Evolutionary conservation across 345 rosid genomes (phyloP).

Genomic region (Stellera chamaejasme): DNA sequence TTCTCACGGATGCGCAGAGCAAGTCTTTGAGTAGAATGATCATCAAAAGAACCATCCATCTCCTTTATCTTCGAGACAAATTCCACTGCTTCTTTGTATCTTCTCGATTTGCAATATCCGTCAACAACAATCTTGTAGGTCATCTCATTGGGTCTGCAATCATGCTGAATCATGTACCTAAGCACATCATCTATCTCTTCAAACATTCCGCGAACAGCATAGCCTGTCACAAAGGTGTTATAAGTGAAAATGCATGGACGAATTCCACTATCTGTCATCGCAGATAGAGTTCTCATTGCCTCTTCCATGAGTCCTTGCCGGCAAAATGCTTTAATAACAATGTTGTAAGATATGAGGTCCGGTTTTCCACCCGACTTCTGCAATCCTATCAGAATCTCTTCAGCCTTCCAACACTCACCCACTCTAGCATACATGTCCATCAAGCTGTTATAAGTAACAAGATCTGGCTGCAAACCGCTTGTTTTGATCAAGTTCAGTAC

Average conservation of each 20-base stretch:
- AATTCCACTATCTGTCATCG: slow-evolving; percentile 62
- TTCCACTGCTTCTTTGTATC: slow-evolving; percentile 69
- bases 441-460: slow-evolving; percentile 76
- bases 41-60: slow-evolving; percentile 43
- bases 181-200: slow-evolving; percentile 60
- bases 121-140: slow-evolving; percentile 82
- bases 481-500: slow-evolving; percentile 44
- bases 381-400: slow-evolving; percentile 56
- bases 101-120: slow-evolving; percentile 67
- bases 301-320: slow-evolving; percentile 78
- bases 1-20: slow-evolving; percentile 49
- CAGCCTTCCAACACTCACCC: slow-evolving; percentile 85
- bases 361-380: slow-evolving; percentile 39
- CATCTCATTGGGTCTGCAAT: slow-evolving; percentile 69
- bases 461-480: slow-evolving; percentile 64
- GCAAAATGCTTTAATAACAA: slow-evolving; percentile 92
- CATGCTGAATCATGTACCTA: slow-evolving; percentile 55
- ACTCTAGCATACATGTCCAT: slow-evolving; percentile 87
- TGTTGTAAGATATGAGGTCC: slow-evolving; percentile 78
- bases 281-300: slow-evolving; percentile 61
- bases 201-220: slow-evolving; percentile 59
- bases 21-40: slow-evolving; percentile 41
- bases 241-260: slow-evolving; percentile 82
- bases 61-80: slow-evolving; percentile 57
- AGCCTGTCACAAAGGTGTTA: slow-evolving; percentile 71